phyloP scores from a whole-genome alignment of 176 grass and related monocot genomes.

The Oryza meridionalis region DNA sequence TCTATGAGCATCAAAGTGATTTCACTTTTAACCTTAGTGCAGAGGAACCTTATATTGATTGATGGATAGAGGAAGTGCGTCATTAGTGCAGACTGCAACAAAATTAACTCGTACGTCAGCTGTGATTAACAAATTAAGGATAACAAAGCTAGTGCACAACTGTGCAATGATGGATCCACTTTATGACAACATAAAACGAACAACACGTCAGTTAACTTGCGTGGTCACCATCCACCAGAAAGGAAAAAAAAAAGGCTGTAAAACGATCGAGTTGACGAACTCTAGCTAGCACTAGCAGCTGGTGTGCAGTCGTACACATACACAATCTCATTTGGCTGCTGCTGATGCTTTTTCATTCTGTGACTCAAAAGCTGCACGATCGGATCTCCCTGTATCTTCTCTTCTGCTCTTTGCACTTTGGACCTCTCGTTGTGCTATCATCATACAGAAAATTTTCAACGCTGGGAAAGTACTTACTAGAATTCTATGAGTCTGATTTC shows the following conservation, averaged over 20 bases:
- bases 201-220: not conserved
- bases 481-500: not conserved
- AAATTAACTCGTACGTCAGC: not conserved
- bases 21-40: no score
- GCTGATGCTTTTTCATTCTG: not conserved
- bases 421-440: not conserved
- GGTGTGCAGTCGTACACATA: not conserved
- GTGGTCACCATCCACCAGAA: not conserved
- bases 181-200: not conserved
- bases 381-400: not conserved
- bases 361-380: not conserved
- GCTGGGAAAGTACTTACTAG: not conserved
- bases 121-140: not conserved
- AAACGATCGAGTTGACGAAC: not conserved
- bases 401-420: not conserved
- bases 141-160: no score
- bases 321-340: not conserved
- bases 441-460: not conserved
- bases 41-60: no score
- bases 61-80: not conserved
- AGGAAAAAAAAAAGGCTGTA: not conserved
- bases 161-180: not conserved
- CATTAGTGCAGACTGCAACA: not conserved
- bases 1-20: no score
- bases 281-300: no score